Conservation (phyloP, 2,329 filamentous ascomycete species). For the Penicillium paneum region DNA sequence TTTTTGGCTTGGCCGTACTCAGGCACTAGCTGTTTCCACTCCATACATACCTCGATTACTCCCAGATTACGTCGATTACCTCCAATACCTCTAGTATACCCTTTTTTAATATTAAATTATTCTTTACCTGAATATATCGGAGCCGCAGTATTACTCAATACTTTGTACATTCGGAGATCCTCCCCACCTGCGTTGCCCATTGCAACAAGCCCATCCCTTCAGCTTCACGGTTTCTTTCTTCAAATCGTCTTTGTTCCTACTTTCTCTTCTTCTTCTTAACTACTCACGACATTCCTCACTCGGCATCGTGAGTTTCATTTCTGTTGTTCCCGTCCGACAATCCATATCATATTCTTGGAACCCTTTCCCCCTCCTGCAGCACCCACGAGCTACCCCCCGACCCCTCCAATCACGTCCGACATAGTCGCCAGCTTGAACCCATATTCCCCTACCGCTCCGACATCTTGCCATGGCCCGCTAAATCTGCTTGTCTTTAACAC, state of each 20-base stretch:
- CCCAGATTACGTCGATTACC: not conserved
- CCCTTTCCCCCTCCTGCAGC: conserved; percentile 7
- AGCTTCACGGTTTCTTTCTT: conserved; percentile 38
- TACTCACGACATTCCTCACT: conserved; percentile 24
- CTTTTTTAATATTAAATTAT: conserved; percentile 1
- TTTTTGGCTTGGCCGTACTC: not conserved
- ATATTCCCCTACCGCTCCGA: not conserved
- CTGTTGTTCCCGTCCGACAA: conserved; percentile 6
- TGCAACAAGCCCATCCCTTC: conserved; percentile 43
- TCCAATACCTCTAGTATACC: not conserved
- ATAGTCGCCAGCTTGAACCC: not conserved
- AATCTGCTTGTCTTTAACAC: conserved; percentile 14
- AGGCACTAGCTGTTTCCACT: not conserved
- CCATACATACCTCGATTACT: not conserved
- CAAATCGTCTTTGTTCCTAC: conserved; percentile 24
- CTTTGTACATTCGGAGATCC: conserved; percentile 27
- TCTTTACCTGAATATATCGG: conserved; percentile 1
- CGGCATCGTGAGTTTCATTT: conserved; percentile 5
- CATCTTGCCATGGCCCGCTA: conserved; percentile 32
- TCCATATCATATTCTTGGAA: not conserved
- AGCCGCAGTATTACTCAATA: conserved; percentile 12
- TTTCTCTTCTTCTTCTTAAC: conserved; percentile 23
- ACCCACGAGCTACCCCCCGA: conserved; percentile 22
- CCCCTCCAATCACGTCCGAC: conserved; percentile 18
- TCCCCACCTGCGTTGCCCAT: conserved; percentile 43